Percentiles rank a stretch among this genome's conserved stretches.
phyloP scores from a whole-genome alignment of 2,329 filamentous ascomycete genomes.

The Xylariaceae sp. region DNA sequence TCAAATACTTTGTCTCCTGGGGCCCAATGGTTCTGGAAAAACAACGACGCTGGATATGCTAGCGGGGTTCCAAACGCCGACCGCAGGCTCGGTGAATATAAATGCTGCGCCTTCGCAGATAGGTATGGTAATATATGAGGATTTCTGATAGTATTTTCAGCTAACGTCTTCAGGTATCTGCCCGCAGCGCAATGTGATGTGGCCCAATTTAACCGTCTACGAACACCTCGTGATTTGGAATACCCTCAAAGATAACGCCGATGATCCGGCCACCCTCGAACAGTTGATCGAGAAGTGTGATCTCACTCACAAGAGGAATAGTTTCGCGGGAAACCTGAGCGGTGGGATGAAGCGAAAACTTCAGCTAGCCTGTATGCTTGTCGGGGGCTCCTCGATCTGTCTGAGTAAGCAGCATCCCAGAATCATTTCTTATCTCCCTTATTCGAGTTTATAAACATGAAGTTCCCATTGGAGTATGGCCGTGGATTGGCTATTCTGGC shows the following conservation, averaged over 20 bases:
- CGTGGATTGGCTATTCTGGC: too few relatives aligned
- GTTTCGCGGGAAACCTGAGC: conserved; percentile 66
- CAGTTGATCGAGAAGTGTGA: conserved; percentile 65
- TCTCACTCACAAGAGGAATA: conserved; percentile 63
- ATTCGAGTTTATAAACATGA: conserved; percentile 35
- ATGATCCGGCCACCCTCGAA: conserved; percentile 49
- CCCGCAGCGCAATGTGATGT: conserved; percentile 77
- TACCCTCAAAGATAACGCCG: conserved; percentile 60
- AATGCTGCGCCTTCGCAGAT: conserved; percentile 51
- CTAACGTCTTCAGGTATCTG: conserved; percentile 67
- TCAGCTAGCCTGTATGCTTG: conserved; percentile 79
- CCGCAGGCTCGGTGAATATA: conserved; percentile 61
- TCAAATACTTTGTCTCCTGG: conserved; percentile 67
- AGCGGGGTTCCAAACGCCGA: conserved; percentile 64
- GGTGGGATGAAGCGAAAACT: conserved; percentile 78
- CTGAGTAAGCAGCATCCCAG: conserved; percentile 43
- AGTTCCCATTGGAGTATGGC: too few relatives aligned
- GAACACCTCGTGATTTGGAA: conserved; percentile 75
- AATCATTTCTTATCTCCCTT: too few relatives aligned
- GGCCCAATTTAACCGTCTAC: conserved; percentile 70
- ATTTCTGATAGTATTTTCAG: conserved; percentile 28
- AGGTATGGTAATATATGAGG: conserved; percentile 47
- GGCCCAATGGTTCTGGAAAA: conserved; percentile 72
- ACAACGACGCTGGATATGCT: conserved; percentile 71
- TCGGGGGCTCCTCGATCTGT: conserved; percentile 71